phyloP scores from a whole-genome alignment of 1,139 yeast genomes.

The Schwanniomyces etchellsii region DNA sequence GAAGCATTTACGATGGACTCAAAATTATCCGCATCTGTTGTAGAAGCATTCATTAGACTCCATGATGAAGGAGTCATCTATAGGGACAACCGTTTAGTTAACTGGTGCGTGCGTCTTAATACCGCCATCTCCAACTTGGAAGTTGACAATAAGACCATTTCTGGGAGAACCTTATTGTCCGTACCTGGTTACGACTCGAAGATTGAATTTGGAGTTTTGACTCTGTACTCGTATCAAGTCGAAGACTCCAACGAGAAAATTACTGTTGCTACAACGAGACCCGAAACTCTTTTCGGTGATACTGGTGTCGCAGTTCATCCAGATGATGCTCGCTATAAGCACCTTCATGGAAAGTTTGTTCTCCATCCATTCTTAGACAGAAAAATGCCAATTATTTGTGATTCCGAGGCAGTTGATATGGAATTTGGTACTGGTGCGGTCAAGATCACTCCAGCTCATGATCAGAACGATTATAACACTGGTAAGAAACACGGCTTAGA shows the following conservation, averaged over 20 bases:
- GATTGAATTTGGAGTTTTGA: slow-evolving; percentile 93
- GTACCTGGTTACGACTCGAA: slow-evolving; percentile 90
- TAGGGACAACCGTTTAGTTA: slow-evolving; percentile 88
- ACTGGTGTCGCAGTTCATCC: slow-evolving; percentile 98
- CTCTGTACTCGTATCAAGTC: slow-evolving; percentile 88
- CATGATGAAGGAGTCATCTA: slow-evolving; percentile 95
- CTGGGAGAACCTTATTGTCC: slow-evolving; percentile 73
- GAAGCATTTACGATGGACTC: slow-evolving; percentile 93
- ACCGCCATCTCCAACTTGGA: slow-evolving; percentile 95
- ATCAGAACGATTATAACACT: slow-evolving; percentile 91
- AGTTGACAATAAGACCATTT: slow-evolving; percentile 85
- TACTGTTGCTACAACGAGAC: slow-evolving; percentile 96
- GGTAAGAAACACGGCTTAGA: slow-evolving; percentile 93
- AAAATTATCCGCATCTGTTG: slow-evolving; percentile 70
- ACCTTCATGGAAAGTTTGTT: slow-evolving; percentile 89
- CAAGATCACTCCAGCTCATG: slow-evolving; percentile 97
- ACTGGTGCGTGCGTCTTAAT: slow-evolving; percentile 93
- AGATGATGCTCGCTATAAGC: slow-evolving; percentile 84
- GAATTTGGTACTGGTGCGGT: slow-evolving; percentile 99
- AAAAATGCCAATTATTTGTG: slow-evolving; percentile 81
- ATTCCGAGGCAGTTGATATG: slow-evolving; percentile 95
- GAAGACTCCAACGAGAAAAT: slow-evolving; percentile 84
- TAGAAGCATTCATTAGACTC: slow-evolving; percentile 84
- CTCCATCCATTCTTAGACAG: slow-evolving; percentile 87
- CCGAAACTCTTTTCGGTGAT: slow-evolving; percentile 97